Evolutionary conservation across 164 flowering plant species (phyloP), one percentile per base, ranked within the genome.

Genomic region (Annona squamosa): DNA sequence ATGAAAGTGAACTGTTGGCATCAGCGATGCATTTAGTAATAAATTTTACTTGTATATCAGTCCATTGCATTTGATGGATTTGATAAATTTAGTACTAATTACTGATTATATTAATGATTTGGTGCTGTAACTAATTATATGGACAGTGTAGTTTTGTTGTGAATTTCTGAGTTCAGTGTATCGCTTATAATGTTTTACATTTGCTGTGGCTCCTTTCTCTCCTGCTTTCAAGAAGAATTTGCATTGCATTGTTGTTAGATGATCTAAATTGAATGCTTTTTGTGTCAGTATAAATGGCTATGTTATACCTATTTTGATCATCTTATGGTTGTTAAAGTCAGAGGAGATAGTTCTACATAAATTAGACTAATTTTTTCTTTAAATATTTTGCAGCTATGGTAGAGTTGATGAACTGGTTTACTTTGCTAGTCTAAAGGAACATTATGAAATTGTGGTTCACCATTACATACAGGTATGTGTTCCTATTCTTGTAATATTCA

Each of bases 361-460:
- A 6, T 68, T 46, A 1, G 18, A 68, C 46, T 68, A 9, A 68
- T 68, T 41, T 43, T 41, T 37, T 68, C 19, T 46, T 66, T 19
- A 46, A 68, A 16, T 46, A 5, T 77, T 6, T 73, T 88, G 86
- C 97, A 96, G 98, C 78, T 91, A 96, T 82, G 99, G 99, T 64
- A 83, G 98, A 76, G 97, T 91, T 71, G 97, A 96, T 75, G 99
- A 96, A 68, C 84, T 96, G 85, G 98, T 96, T 26, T 96, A 85
- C 79, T 96, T 96, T 84, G 97, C 98, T 73, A 83, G 85, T 81
- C 82, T 96, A 69, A 96, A 91, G 86, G 97, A 88, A 83, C 94
- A 92, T 67, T 87, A 92, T 81, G 99, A 93, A 77, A 92, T 93
- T 77, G 99, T 93, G 56, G 81, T 93, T 79, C 99, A 93, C 75